Percentiles rank a stretch among this genome's conserved stretches.
Evolutionary conservation across 495 filamentous ascomycete genomes (phyloP).

Genomic region (Hypoxylon intermedium): DNA sequence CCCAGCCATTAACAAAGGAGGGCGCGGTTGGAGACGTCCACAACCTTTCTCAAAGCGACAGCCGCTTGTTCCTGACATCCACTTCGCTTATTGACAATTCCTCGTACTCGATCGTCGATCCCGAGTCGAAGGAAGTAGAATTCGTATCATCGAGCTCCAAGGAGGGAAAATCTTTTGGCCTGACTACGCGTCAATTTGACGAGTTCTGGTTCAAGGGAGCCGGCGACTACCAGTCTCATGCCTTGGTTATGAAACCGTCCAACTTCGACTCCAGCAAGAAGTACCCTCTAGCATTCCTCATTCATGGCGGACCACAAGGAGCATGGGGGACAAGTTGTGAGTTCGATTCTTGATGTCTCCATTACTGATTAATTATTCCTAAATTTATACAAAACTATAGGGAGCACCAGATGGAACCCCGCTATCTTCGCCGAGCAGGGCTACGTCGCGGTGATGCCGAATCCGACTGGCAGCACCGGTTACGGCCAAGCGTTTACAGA

Average conservation of each 20-base stretch:
- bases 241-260: constrained; percentile 81
- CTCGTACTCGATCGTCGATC: constrained; percentile 67
- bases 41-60: constrained; percentile 55
- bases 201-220: constrained; percentile 72
- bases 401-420: constrained; percentile 91
- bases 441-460: constrained; percentile 85
- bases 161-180: constrained; percentile 72
- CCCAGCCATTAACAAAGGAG: constrained; percentile 64
- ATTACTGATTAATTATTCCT: no score
- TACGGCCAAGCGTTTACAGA: constrained; percentile 84
- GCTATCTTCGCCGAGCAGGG: constrained; percentile 91
- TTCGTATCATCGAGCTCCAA: constrained; percentile 71
- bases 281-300: constrained; percentile 82
- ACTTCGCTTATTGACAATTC: constrained; percentile 74
- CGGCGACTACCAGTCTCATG: constrained; percentile 68
- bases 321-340: constrained; percentile 83
- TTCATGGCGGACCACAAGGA: constrained; percentile 89
- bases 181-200: constrained; percentile 65
- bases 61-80: constrained; percentile 68
- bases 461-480: constrained; percentile 85
- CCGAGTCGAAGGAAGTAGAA: constrained; percentile 48
- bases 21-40: constrained; percentile 68
- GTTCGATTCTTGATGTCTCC: no score
- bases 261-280: constrained; percentile 73
- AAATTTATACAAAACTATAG: no score